phyloP scores from a whole-genome alignment of 2,329 filamentous ascomycete species.

The Didymella lethalis region DNA sequence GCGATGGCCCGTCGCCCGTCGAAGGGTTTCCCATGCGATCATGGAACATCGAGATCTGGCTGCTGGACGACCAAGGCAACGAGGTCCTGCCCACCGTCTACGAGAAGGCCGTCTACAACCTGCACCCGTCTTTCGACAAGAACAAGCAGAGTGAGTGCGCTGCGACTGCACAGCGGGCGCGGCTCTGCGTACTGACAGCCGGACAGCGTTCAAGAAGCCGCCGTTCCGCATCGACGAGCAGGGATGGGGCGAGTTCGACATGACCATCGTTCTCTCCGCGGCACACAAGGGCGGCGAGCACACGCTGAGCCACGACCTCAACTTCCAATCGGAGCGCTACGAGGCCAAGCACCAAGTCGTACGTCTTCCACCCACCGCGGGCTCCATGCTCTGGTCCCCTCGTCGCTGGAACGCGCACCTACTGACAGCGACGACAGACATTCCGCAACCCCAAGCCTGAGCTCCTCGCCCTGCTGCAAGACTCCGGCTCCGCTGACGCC shows the following conservation, averaged over 20 bases:
- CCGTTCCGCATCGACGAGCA: conserved; percentile 92
- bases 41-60: conserved; percentile 87
- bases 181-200: conserved; percentile 2
- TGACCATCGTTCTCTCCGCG: conserved; percentile 82
- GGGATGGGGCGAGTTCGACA: conserved; percentile 99
- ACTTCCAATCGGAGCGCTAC: conserved; percentile 84
- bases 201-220: conserved; percentile 72
- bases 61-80: conserved; percentile 86
- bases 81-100: conserved; percentile 84
- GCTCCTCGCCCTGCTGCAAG: conserved; percentile 79
- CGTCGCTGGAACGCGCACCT: not conserved
- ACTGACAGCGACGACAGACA: conserved; percentile 54
- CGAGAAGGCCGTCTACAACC: conserved; percentile 89
- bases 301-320: conserved; percentile 84
- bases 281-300: conserved; percentile 87
- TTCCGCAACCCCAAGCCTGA: conserved; percentile 94
- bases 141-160: conserved; percentile 75
- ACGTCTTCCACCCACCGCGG: conserved; percentile 42
- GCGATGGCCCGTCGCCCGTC: conserved; percentile 79
- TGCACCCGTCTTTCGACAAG: conserved; percentile 93
- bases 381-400: not conserved
- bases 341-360: conserved; percentile 81
- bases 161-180: not conserved
- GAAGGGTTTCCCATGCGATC: conserved; percentile 91
- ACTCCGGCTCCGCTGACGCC: conserved; percentile 78